Base-by-base conservation (phyloP, 108 stramenopile species). In the Skeletonema tropicum region DNA sequence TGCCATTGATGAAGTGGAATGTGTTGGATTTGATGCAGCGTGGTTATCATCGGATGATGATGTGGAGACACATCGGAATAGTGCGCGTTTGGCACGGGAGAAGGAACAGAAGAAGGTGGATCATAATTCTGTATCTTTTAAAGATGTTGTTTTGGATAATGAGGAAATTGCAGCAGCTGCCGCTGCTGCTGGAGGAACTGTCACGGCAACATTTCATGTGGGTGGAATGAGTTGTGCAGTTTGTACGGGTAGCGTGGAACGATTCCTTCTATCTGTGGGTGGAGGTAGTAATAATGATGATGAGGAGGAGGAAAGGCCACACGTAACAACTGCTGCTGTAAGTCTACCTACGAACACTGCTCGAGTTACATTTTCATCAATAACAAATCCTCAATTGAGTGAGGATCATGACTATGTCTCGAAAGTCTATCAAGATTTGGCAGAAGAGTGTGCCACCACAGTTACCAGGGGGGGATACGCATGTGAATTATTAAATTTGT, bases 171-270 rank as follows among this genome's bases (percentile, higher is more conserved):
- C 46, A 15, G 45, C 19, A 12, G 17, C 73, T n/a, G 72, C 31
- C 7, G 17, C 73, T n/a, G 72, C 31, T 68, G 15, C 41, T n/a
- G 35, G 46, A 1, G 65, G 75, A 23, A 31, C 32, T 1, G 68
- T 49, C 31, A 82, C 57, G 9, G 77, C 86, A 0, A 57, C 74
- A 6, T 76, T 90, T 32, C 84, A 86, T 41, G 83, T 91, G 10
- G 55, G 64, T 5, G 90, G 90, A 3, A 91, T 91, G 90, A 78
- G 72, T 38, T 91, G 90, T 64, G 90, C 90, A 11, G 88, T 91
- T 48, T 91, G 90, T 57, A 68, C 85, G 17, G 86, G 87, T 32
- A 80, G 87, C 31, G 90, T 91, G 11, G 88, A 88, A 60, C 31
- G 80, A 41, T 58, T 80, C 15, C 46, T 91, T 21, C 38, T 64